phyloP scores from a whole-genome alignment of 1,284 basidiomycete species.

The Ceratobasidium papillatum region DNA sequence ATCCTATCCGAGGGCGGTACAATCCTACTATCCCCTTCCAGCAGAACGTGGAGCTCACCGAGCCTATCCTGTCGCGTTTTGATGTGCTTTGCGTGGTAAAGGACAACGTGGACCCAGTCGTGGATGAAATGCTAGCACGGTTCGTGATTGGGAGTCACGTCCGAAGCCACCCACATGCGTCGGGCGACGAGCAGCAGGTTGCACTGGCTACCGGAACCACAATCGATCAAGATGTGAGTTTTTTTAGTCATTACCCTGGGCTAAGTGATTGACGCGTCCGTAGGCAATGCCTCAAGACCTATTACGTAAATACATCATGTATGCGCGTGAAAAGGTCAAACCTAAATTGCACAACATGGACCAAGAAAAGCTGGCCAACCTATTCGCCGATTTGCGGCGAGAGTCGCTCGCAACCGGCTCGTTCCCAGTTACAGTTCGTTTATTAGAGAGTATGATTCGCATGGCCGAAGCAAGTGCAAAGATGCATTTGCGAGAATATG shows the following conservation, averaged over 20 bases:
- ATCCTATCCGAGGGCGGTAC: conserved; percentile 94
- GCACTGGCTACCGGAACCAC: conserved; percentile 64
- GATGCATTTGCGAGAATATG: conserved; percentile 97
- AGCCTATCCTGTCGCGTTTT: conserved; percentile 98
- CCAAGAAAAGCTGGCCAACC: conserved; percentile 92
- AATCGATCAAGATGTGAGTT: conserved; percentile 88
- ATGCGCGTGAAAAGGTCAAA: conserved; percentile 90
- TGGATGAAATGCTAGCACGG: conserved; percentile 94
- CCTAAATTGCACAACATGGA: conserved; percentile 96
- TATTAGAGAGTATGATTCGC: conserved; percentile 98
- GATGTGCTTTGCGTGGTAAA: conserved; percentile 99
- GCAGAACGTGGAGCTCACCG: conserved; percentile 98
- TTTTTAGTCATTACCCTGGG: not conserved
- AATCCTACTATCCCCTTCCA: conserved; percentile 98
- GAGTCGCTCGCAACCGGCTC: conserved; percentile 97
- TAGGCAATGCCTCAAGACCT: conserved; percentile 97
- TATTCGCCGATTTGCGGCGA: conserved; percentile 96
- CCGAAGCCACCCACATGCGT: conserved; percentile 89
- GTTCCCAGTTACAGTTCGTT: conserved; percentile 97
- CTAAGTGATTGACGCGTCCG: not conserved
- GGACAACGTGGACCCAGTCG: conserved; percentile 95
- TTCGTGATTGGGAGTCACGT: conserved; percentile 98
- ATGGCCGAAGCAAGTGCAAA: conserved; percentile 99
- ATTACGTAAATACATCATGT: conserved; percentile 99
- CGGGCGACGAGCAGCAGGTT: conserved; percentile 88